Conservation (phyloP, 2,329 filamentous ascomycete genomes). For the Exophiala aquamarina region DNA sequence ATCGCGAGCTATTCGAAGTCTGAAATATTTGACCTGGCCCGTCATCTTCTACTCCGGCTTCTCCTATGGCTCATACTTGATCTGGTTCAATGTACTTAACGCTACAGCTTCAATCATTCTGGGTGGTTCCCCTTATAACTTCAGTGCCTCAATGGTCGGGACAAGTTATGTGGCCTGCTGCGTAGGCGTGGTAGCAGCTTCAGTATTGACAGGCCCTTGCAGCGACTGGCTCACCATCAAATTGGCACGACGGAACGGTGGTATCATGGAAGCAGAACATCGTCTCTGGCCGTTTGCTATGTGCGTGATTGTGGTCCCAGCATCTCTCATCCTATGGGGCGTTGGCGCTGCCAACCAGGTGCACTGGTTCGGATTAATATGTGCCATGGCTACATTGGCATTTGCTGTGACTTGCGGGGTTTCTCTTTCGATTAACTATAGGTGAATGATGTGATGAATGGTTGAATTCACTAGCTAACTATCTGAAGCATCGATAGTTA, state of each 20-base stretch:
- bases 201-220: slow-evolving; percentile 19
- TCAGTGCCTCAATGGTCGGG: slow-evolving; percentile 36
- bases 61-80: slow-evolving; percentile 36
- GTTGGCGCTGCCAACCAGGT: slow-evolving; percentile 49
- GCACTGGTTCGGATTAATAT: slow-evolving; percentile 50
- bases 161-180: slow-evolving; percentile 34
- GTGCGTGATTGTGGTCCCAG: slow-evolving; percentile 44
- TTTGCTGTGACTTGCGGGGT: slow-evolving; percentile 44
- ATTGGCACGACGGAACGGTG: slow-evolving; percentile 19
- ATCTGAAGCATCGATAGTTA: slow-evolving; percentile 52
- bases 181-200: slow-evolving; percentile 11
- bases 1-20: slow-evolving; percentile 9
- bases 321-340: slow-evolving; percentile 50
- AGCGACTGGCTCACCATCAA: slow-evolving; percentile 25
- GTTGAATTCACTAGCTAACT: too few species aligned
- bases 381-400: slow-evolving; percentile 49
- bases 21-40: slow-evolving; percentile 34
- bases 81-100: slow-evolving; percentile 47
- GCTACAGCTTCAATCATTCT: slow-evolving; percentile 43
- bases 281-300: slow-evolving; percentile 25
- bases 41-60: slow-evolving; percentile 43
- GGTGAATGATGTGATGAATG: too few species aligned
- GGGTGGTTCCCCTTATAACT: slow-evolving; percentile 33
- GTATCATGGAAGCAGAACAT: slow-evolving; percentile 28
- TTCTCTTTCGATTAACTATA: slow-evolving; percentile 46